These are phyloP conservation scores for Trichoderma sp. DNA, from an alignment of 2,329 filamentous ascomycete genomes.

Conservation along the genomic window DNA sequence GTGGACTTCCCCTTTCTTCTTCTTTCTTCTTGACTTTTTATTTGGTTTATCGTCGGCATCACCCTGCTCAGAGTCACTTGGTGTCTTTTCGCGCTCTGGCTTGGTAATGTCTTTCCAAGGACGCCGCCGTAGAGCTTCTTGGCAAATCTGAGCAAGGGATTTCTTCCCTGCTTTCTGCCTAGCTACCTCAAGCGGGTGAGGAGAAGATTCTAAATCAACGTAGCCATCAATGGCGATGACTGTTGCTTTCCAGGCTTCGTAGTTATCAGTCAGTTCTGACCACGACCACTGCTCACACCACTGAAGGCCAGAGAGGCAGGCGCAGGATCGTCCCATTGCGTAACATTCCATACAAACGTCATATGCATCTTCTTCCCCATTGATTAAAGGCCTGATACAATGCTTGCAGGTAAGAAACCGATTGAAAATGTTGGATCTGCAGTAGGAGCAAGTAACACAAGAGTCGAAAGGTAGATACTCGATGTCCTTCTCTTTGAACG, in stretches of 20 bases:
- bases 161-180: conserved; percentile 67
- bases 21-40: conserved; percentile 56
- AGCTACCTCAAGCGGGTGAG: conserved; percentile 68
- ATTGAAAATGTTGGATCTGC: conserved; percentile 95
- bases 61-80: conserved; percentile 52
- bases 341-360: conserved; percentile 99
- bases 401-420: conserved; percentile 88
- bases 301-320: conserved; percentile 76
- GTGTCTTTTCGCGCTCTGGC: conserved; percentile 48
- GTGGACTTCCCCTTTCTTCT: conserved; percentile 54
- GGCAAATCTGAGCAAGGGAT: conserved; percentile 87
- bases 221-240: conserved; percentile 72
- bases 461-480: conserved; percentile 83
- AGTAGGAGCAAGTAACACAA: conserved; percentile 93
- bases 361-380: conserved; percentile 78
- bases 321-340: conserved; percentile 92
- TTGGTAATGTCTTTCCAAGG: conserved; percentile 82
- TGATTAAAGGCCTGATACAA: conserved; percentile 66
- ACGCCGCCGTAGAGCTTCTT: conserved; percentile 75
- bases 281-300: conserved; percentile 96
- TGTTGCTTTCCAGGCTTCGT: conserved; percentile 79
- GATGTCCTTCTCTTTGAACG: conserved; percentile 65
- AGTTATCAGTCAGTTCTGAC: conserved; percentile 71
- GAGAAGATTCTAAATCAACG: conserved; percentile 63
- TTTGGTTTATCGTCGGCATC: conserved; percentile 62